Conservation (phyloP, 164 flowering plant genomes). For the Magnolia sinica region DNA sequence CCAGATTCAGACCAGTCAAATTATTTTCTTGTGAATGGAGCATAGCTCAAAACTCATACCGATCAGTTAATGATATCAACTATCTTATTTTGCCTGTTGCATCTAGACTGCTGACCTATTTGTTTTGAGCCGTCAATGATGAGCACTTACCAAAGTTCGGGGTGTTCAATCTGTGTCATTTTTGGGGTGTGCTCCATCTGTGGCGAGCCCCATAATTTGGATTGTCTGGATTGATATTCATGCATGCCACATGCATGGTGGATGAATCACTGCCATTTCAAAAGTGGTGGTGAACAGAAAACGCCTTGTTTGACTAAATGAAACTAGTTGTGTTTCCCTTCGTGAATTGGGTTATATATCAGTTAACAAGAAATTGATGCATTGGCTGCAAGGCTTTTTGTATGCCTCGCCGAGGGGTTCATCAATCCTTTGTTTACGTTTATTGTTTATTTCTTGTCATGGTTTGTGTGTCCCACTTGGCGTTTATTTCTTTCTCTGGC, state of each 20-base stretch:
- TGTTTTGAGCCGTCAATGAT: not conserved
- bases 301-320: not conserved
- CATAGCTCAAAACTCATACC: too few species aligned
- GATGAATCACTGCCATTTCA: not conserved
- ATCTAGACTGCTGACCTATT: not conserved
- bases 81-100: not conserved
- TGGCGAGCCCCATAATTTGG: not conserved
- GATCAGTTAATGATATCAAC: not conserved
- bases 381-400: not conserved
- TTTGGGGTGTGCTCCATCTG: not conserved
- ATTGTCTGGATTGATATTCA: not conserved
- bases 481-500: conserved; percentile 3
- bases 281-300: too few species aligned
- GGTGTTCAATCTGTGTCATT: not conserved
- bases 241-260: not conserved
- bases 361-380: not conserved
- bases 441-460: not conserved
- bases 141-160: not conserved
- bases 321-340: not conserved
- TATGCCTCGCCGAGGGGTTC: too few species aligned
- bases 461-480: not conserved
- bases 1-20: too few species aligned
- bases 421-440: too few species aligned
- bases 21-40: too few species aligned
- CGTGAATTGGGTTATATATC: not conserved